Conservation (phyloP, 2,329 filamentous ascomycete genomes). For the Onygenales sp. region DNA sequence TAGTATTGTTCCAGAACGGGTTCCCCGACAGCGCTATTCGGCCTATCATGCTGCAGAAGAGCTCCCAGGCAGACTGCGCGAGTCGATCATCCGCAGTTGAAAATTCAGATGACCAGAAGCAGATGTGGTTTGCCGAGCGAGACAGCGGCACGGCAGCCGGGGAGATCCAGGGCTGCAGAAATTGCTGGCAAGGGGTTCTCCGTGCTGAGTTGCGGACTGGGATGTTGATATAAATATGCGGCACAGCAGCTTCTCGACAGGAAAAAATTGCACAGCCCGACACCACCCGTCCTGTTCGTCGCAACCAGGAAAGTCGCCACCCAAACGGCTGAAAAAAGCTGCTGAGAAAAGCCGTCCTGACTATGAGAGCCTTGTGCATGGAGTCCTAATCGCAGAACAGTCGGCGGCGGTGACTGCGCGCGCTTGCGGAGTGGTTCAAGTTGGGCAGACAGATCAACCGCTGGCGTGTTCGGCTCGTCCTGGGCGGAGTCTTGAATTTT, state of each 20-base stretch:
- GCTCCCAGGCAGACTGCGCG: background rate
- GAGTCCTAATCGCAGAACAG: background rate
- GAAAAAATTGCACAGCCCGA: no score
- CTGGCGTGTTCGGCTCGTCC: no score
- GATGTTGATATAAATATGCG: background rate
- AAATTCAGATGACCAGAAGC: conserved; percentile 1
- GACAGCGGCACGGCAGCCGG: background rate
- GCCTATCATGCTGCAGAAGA: background rate
- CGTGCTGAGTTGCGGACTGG: background rate
- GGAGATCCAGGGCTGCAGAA: background rate
- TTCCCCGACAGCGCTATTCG: background rate
- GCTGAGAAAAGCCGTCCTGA: background rate
- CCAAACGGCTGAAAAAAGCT: background rate
- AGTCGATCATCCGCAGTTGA: background rate
- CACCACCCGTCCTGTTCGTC: no score
- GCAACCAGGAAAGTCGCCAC: background rate
- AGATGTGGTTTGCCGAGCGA: background rate
- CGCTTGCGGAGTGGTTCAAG: background rate
- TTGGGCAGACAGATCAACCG: background rate
- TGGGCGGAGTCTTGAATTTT: no score
- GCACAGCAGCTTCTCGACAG: background rate
- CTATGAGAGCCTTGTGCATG: background rate
- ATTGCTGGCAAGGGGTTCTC: background rate
- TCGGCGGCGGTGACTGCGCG: background rate
- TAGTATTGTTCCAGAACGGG: background rate